These are phyloP conservation scores for Macrophomina pseudophaseolina DNA, from an alignment of 2,329 filamentous ascomycete species.

Conservation along the genomic window DNA sequence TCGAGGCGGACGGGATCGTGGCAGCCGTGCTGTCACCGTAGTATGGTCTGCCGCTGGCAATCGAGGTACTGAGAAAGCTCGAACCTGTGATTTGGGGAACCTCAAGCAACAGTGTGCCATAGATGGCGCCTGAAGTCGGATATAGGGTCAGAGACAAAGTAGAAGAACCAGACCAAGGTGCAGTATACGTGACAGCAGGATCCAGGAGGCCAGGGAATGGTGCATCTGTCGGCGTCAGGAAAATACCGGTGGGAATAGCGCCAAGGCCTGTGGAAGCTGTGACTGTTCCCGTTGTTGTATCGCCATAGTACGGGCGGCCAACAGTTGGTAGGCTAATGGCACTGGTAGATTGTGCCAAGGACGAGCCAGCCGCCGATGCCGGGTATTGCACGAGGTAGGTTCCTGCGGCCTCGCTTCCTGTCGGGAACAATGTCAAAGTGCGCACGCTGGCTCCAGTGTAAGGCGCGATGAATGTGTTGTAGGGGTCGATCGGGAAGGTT, in stretches of 20 bases:
- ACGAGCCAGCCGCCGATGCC: background rate
- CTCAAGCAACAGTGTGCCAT: background rate
- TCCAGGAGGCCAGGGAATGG: background rate
- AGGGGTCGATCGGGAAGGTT: background rate
- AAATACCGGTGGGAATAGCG: background rate
- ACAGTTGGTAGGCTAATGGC: background rate
- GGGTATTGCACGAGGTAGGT: constrained; percentile 6
- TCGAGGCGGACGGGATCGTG: background rate
- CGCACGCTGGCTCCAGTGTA: background rate
- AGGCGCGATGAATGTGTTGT: background rate
- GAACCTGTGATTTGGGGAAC: background rate
- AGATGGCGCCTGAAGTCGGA: background rate
- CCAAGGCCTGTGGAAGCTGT: background rate
- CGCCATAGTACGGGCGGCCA: constrained; percentile 1
- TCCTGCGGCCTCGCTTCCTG: background rate
- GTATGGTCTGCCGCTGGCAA: background rate
- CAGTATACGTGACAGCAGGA: background rate
- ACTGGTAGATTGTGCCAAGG: background rate
- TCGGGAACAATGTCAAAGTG: constrained; percentile 2
- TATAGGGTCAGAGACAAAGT: background rate
- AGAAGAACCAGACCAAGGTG: background rate
- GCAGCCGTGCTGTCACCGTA: background rate
- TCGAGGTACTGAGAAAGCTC: background rate
- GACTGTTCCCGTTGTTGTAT: background rate
- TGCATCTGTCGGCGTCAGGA: background rate